Conservation (phyloP, 2,329 filamentous ascomycete genomes). For the Apiospora koreana region DNA sequence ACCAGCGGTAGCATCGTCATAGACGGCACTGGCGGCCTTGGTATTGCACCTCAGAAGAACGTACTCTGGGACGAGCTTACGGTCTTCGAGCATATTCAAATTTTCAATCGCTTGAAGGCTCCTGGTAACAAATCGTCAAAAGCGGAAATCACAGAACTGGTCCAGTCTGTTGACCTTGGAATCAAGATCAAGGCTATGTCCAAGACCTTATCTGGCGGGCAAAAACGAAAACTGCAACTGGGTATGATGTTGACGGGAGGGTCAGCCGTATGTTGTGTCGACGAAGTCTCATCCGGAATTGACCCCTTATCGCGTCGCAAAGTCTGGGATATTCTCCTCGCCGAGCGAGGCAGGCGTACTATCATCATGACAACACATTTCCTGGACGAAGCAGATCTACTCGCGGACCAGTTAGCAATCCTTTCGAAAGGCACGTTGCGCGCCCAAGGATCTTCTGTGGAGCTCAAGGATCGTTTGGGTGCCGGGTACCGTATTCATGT, state of each 20-base stretch:
- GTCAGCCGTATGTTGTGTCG: slow-evolving; percentile 83
- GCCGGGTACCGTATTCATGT: slow-evolving; percentile 84
- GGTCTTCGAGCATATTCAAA: slow-evolving; percentile 78
- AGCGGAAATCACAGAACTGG: slow-evolving; percentile 62
- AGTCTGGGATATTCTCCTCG: slow-evolving; percentile 91
- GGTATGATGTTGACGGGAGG: slow-evolving; percentile 96
- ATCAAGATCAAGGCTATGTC: slow-evolving; percentile 72
- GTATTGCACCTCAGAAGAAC: slow-evolving; percentile 90
- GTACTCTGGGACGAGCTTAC: slow-evolving; percentile 90
- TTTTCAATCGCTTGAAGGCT: slow-evolving; percentile 83
- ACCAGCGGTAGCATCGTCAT: slow-evolving; percentile 77
- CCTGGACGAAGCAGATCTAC: slow-evolving; percentile 86
- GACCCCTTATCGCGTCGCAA: slow-evolving; percentile 85
- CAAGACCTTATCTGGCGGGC: slow-evolving; percentile 82
- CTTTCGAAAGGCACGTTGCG: slow-evolving; percentile 82
- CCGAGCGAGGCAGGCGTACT: slow-evolving; percentile 78
- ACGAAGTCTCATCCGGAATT: slow-evolving; percentile 87
- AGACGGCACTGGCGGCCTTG: slow-evolving; percentile 76
- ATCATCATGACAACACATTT: slow-evolving; percentile 92
- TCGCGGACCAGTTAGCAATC: slow-evolving; percentile 87
- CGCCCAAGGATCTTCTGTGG: slow-evolving; percentile 80
- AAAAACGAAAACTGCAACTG: slow-evolving; percentile 89
- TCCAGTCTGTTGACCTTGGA: slow-evolving; percentile 71
- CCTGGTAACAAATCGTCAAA: slow-evolving; percentile 55
- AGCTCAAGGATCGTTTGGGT: slow-evolving; percentile 79